These are phyloP conservation scores for Pilasporangium apinafurcum DNA, from an alignment of 352 stramenopile genomes.

Conservation along the genomic window DNA sequence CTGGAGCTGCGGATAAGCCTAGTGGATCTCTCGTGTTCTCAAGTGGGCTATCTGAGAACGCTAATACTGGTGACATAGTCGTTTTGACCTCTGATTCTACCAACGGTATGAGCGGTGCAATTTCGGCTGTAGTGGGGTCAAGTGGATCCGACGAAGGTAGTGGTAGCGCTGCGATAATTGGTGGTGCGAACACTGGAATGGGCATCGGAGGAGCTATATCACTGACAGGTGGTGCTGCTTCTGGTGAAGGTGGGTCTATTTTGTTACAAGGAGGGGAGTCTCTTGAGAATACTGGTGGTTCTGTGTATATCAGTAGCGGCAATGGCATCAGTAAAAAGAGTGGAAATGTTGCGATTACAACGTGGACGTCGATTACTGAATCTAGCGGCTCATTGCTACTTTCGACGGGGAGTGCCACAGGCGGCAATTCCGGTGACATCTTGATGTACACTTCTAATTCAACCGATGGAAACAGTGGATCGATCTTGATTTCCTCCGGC, in stretches of 20 bases:
- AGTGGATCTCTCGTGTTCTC: constrained; percentile 18
- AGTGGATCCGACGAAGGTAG: constrained; percentile 9
- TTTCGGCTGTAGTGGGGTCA: constrained; percentile 7
- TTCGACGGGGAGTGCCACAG: constrained; percentile 9
- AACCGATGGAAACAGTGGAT: constrained; percentile 10
- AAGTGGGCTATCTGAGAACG: constrained; percentile 14
- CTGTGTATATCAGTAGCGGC: constrained; percentile 11
- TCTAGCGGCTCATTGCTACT: constrained; percentile 13
- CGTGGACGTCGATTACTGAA: constrained; percentile 1
- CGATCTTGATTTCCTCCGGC: constrained; percentile 12
- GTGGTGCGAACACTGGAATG: constrained; percentile 14
- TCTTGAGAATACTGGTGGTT: constrained; percentile 11
- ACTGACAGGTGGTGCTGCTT: constrained; percentile 9
- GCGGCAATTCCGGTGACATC: constrained; percentile 14
- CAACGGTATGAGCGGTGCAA: constrained; percentile 15
- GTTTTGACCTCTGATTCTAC: constrained; percentile 10
- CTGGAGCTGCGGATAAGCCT: constrained; percentile 2
- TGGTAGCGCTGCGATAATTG: constrained; percentile 4
- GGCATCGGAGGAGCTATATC: constrained; percentile 11
- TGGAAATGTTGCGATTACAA: constrained; percentile 9
- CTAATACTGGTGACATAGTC: constrained; percentile 10
- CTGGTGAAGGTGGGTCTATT: constrained; percentile 2
- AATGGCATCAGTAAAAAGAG: constrained; percentile 12
- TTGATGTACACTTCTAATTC: constrained; percentile 9
- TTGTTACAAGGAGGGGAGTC: constrained; percentile 9